These are phyloP conservation scores for Fraxinus latifolia DNA, from an alignment of 305 asterid species.

Conservation along the genomic window DNA sequence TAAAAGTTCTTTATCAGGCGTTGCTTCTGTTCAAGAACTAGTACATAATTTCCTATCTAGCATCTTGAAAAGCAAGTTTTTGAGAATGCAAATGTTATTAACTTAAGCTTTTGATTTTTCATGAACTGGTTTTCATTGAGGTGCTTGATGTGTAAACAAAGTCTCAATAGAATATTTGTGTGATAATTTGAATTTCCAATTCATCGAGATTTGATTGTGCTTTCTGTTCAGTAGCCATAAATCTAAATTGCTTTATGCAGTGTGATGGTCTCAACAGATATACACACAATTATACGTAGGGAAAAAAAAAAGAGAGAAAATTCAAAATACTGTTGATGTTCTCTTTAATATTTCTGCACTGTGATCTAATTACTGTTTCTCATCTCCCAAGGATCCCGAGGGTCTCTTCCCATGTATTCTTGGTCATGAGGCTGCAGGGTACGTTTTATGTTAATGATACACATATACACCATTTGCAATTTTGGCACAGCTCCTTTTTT, in stretches of 20 bases:
- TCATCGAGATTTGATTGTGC: not conserved
- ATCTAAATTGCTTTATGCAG: not conserved
- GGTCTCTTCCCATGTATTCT: conserved; percentile 99
- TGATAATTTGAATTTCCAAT: not conserved
- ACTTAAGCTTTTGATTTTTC: not conserved
- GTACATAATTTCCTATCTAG: not conserved
- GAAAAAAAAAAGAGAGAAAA: not conserved
- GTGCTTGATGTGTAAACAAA: not conserved
- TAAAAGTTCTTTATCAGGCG: not conserved
- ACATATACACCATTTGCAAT: not conserved
- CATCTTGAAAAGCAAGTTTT: not conserved
- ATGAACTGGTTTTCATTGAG: not conserved
- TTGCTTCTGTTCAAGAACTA: not conserved
- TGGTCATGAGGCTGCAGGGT: conserved; percentile 99
- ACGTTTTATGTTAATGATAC: conserved; percentile 14
- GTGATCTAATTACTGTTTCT: conserved; percentile 19
- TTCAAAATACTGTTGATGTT: conserved; percentile 1
- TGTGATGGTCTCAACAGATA: not conserved
- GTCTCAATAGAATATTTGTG: not conserved
- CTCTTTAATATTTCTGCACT: not conserved
- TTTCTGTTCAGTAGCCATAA: not conserved
- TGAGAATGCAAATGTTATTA: not conserved
- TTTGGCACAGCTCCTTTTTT: not conserved
- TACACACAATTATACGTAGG: not conserved
- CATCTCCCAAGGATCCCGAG: conserved; percentile 82